phyloP scores from a whole-genome alignment of 2,329 filamentous ascomycete genomes.

The Colletotrichum musae region DNA sequence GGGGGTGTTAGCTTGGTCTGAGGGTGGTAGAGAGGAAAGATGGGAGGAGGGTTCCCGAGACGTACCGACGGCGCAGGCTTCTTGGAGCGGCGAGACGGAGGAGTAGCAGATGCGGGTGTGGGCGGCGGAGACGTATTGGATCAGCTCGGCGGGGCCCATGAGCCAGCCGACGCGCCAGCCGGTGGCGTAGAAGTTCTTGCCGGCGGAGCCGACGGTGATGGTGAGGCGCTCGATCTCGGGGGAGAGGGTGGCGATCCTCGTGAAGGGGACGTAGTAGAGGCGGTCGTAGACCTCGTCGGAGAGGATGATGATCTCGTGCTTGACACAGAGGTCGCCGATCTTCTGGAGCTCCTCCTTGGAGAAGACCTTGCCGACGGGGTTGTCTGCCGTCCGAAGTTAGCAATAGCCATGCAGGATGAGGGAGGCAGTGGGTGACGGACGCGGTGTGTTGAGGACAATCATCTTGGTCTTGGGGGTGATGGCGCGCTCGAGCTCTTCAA shows the following conservation, averaged over 20 bases:
- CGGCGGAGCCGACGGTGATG: conserved; percentile 93
- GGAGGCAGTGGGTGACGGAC: too few relatives aligned
- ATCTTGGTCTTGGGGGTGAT: conserved; percentile 93
- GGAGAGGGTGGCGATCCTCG: conserved; percentile 89
- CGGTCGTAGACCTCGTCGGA: conserved; percentile 96
- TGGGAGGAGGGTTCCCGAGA: too few relatives aligned
- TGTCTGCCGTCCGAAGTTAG: conserved; percentile 68
- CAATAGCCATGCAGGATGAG: neutral
- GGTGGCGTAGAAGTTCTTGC: conserved; percentile 98
- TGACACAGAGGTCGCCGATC: conserved; percentile 90
- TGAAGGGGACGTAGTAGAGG: conserved; percentile 95
- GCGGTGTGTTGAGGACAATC: conserved; percentile 89
- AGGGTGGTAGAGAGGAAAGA: too few relatives aligned
- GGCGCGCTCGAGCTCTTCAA: conserved; percentile 83
- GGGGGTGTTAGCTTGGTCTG: too few relatives aligned
- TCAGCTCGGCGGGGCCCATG: conserved; percentile 88
- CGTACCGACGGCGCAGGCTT: conserved; percentile 86
- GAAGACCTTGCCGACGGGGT: conserved; percentile 97
- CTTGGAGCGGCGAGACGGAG: conserved; percentile 92
- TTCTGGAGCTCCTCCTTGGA: conserved; percentile 84
- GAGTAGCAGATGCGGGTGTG: conserved; percentile 98
- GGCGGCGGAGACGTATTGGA: conserved; percentile 91
- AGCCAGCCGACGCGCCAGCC: conserved; percentile 97
- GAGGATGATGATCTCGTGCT: conserved; percentile 94
- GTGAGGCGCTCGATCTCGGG: conserved; percentile 91